Evolutionary conservation across 495 filamentous ascomycete species (phyloP).

Genomic region (Neurospora sp.): DNA sequence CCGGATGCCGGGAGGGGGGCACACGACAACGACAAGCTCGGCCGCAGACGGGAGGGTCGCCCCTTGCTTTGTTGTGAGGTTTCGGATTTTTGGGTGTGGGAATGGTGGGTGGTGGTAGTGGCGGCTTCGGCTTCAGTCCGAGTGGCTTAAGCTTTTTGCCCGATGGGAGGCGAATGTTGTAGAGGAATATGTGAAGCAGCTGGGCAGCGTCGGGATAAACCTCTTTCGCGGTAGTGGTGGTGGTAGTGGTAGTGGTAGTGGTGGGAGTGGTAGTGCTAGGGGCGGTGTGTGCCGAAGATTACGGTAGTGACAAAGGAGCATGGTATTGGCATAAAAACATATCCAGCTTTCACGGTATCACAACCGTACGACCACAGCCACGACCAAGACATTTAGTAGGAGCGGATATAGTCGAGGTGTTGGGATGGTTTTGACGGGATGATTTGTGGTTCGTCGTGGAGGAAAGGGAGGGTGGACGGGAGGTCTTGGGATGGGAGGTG

Average conservation of each 20-base stretch:
- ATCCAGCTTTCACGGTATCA: neutral
- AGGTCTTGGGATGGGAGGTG: neutral
- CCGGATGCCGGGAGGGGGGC: neutral
- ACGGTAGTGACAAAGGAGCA: neutral
- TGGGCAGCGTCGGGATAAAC: no score
- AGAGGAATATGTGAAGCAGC: no score
- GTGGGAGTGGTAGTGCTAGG: no score
- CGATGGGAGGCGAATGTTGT: no score
- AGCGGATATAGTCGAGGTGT: neutral
- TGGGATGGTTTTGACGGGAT: neutral
- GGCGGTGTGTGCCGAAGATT: no score
- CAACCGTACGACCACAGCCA: neutral
- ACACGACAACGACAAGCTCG: neutral
- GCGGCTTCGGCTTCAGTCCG: no score
- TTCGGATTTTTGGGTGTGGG: neutral
- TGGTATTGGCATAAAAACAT: neutral
- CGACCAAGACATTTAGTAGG: neutral
- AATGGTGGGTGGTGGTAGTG: no score
- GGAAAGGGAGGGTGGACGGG: neutral
- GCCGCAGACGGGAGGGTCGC: no score
- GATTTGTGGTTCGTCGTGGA: neutral
- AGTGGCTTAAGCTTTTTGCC: no score
- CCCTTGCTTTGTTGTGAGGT: neutral
- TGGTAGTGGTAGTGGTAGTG: neutral
- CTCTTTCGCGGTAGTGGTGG: no score